phyloP scores from a whole-genome alignment of 352 stramenopile genomes.

The Globisporangium abappressorium region DNA sequence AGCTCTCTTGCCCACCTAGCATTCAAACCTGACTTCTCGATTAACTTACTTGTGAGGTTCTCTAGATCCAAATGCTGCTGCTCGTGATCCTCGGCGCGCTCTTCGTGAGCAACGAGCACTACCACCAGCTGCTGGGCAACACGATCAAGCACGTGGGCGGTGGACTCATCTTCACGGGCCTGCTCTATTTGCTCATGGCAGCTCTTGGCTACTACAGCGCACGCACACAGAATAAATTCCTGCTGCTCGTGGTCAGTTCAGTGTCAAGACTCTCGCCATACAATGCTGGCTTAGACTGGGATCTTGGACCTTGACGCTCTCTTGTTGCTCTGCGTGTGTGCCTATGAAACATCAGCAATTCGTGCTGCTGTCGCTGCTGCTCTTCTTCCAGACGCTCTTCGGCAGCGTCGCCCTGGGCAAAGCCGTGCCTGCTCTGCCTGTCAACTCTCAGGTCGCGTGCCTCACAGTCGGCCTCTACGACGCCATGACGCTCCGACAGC shows the following conservation, averaged over 20 bases:
- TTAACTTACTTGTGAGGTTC: neutral
- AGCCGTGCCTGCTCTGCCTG: slow-evolving; percentile 28
- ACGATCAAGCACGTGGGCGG: slow-evolving; percentile 53
- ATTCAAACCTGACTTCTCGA: too few relatives aligned
- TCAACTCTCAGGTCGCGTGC: slow-evolving; percentile 44
- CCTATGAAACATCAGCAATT: slow-evolving; percentile 26
- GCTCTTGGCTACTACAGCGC: slow-evolving; percentile 49
- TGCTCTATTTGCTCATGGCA: slow-evolving; percentile 50
- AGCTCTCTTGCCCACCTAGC: too few relatives aligned
- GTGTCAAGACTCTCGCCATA: neutral
- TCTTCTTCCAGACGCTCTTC: slow-evolving; percentile 67
- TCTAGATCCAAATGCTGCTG: slow-evolving; percentile 49
- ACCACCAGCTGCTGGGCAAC: slow-evolving; percentile 56
- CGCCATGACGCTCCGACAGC: slow-evolving; percentile 27
- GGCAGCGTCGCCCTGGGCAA: slow-evolving; percentile 44
- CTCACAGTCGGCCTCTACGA: slow-evolving; percentile 62
- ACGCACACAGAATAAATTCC: slow-evolving; percentile 73
- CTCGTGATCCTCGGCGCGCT: slow-evolving; percentile 49
- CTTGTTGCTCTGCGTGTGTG: neutral
- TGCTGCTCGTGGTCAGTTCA: slow-evolving; percentile 46
- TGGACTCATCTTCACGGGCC: slow-evolving; percentile 62
- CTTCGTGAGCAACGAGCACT: slow-evolving; percentile 50
- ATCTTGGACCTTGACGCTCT: neutral
- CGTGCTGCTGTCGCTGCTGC: slow-evolving; percentile 38
- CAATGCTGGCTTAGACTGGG: too few relatives aligned